Base-by-base conservation (phyloP, 2,329 filamentous ascomycete genomes). In the Trichophyton equinum region DNA sequence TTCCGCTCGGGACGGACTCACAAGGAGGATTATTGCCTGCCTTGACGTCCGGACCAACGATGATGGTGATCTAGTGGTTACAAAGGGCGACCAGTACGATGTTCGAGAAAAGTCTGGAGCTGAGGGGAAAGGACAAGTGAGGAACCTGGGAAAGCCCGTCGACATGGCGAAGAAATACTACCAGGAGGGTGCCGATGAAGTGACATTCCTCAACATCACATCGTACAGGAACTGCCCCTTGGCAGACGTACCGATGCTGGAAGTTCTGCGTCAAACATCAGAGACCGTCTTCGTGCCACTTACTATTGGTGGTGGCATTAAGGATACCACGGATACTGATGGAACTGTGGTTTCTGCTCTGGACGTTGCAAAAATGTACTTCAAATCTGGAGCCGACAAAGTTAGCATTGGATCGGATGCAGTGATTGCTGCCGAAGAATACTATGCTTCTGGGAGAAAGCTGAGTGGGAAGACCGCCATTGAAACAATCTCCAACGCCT, bases 31-130 rank as follows among this genome's bases (percentile, higher is more conserved):
- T 58, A 97, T 99, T 71, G 94, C 94, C 30, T 99, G 94, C 71
- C 84, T 99, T 30, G 94, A 99, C 71, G 94, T 99, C 58, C 87
- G 94, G 49, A 84, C 91, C 59, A 99, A 99, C 73, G 94, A 99
- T 73, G 81, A 87, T 63, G 94, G 94, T 38, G 94, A 99, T 74
- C 80, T 99, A 8, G 94, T 99, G 0, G 94, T 99, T 42, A 99
- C 94, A 13, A 99, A 99, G 75, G 94, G 94, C 61, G 94, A 99
- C 75, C 92, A 97, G 74, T 99, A 99, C 77, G 94, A 99, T 70
- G 94, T 99, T 5, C 88, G 94, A 36, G 94, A 97, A 70, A 96
- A 96, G 75, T 78, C 79, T 22, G 79, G 77, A 13, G 78, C 79
- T 61, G 79, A 82, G 60, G 78, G 68, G 27, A 76, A 77, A 57